Percentiles rank a stretch among this genome's conserved stretches.
These are phyloP conservation scores for Aegilops tauschii DNA, from an alignment of 176 grass and related monocot genomes.

Conservation along the genomic window DNA sequence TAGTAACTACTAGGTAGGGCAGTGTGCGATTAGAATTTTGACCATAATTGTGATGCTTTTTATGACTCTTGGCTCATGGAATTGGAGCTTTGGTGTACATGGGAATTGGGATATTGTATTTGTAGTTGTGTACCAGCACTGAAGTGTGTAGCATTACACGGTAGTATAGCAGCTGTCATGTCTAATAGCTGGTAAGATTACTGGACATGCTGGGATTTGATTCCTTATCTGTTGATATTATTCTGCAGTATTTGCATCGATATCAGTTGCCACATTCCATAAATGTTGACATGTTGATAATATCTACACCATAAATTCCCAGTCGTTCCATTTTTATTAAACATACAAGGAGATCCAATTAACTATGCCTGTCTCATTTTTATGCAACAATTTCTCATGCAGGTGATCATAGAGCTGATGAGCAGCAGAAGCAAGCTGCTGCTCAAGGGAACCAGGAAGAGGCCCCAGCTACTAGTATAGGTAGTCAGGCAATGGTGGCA, in stretches of 20 bases:
- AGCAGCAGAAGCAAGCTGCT: constrained; percentile 33
- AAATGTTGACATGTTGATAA: neutral
- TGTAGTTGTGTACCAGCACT: neutral
- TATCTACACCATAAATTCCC: neutral
- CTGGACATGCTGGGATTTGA: neutral
- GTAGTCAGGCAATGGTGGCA: constrained; percentile 41
- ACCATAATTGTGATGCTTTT: neutral
- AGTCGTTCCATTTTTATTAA: neutral
- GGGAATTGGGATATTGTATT: neutral
- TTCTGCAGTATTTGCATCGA: neutral
- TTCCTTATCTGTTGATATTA: neutral
- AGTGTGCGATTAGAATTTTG: neutral
- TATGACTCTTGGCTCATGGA: neutral
- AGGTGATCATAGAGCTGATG: constrained; percentile 36
- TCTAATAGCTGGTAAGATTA: neutral
- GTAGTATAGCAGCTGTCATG: neutral
- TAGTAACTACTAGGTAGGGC: neutral
- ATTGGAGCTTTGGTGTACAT: neutral
- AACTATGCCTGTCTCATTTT: neutral
- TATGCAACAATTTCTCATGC: neutral
- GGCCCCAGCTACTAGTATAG: constrained; percentile 34
- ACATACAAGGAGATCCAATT: neutral
- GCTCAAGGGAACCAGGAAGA: constrained; percentile 36
- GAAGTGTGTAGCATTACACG: neutral
- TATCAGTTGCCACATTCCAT: neutral